Base-by-base conservation (phyloP, 305 asterid species). In the Fraxinus platypoda region DNA sequence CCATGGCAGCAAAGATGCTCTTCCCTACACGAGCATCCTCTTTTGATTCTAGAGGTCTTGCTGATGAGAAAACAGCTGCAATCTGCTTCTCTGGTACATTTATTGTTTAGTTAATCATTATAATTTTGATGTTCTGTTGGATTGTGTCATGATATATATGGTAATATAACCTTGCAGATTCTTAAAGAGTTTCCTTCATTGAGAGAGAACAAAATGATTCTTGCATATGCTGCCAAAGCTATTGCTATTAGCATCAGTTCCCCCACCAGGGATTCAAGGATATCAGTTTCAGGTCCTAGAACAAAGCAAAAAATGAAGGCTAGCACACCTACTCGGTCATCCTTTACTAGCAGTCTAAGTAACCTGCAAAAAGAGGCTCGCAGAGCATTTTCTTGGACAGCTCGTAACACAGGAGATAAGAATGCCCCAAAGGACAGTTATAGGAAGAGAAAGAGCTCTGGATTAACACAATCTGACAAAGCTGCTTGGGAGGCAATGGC, bases 1-100 rank as follows among this genome's bases (percentile, higher is more conserved):
- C 98, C 97, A 75, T 96, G 98, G 99, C 99, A 96, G 86, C 98
- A 96, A 85, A 92, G 97, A 87, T 96, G 98, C 87, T 96, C 99
- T 81, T 90, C 98, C 81, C 87, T 96, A 76, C 99, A 96, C 41
- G 99, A 92, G 88, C 97, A 96, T 88, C 99, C 99, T 86, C 98
- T 88, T 82, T 89, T 96, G 92, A 94, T 96, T 87, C 85, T 96
- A 72, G 99, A 96, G 88, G 99, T 96, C 84, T 81, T 96, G 89
- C 92, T 96, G 87, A 96, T 96, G 98, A 92, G 99, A 88, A 96
- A 96, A 88, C 99, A 96, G 87, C 92, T 96, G 84, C 98, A 91
- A 84, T 93, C 98, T 87, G 99, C 99, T 85, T 91, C 98, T 85
- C 86, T 88, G 98, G 99, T 96, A 96, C 81, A 75, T 26, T 26